Evolutionary conservation across 495 filamentous ascomycete species (phyloP).

Genomic region (Sordaria brevicollis): DNA sequence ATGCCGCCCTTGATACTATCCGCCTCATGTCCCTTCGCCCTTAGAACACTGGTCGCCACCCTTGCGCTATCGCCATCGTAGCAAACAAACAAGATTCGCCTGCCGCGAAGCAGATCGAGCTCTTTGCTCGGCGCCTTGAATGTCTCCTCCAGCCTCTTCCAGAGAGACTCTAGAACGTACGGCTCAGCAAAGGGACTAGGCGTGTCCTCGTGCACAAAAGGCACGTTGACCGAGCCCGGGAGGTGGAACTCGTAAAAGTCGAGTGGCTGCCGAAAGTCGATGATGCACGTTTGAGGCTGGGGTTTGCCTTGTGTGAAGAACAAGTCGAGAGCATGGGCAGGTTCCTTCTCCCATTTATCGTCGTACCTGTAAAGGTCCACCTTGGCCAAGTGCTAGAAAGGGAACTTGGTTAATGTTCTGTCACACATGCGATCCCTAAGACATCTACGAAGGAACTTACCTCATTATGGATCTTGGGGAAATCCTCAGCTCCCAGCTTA

Average conservation of each 20-base stretch:
- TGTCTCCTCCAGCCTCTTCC: slow-evolving; percentile 33
- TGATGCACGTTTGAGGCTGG: not conserved
- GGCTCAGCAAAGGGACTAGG: not conserved
- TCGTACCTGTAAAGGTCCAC: slow-evolving; percentile 47
- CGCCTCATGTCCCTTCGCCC: slow-evolving; percentile 40
- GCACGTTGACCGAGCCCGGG: no score
- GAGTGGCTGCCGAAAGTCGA: no score
- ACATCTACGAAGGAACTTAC: slow-evolving; percentile 18
- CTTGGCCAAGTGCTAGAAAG: slow-evolving; percentile 31
- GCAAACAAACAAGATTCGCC: slow-evolving; percentile 39
- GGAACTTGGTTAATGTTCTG: slow-evolving; percentile 2
- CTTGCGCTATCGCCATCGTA: slow-evolving; percentile 44
- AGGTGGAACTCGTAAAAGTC: no score
- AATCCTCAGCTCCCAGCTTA: slow-evolving; percentile 39
- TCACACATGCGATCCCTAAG: not conserved
- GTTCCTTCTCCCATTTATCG: slow-evolving; percentile 38
- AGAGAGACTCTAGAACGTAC: slow-evolving; percentile 33
- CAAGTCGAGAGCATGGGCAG: slow-evolving; percentile 29
- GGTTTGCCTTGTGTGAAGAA: slow-evolving; percentile 14
- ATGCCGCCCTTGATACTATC: no score
- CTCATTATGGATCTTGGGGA: slow-evolving; percentile 48
- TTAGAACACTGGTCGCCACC: slow-evolving; percentile 42
- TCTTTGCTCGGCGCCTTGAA: slow-evolving; percentile 20
- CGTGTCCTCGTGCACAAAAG: no score
- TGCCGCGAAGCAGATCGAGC: slow-evolving; percentile 13